Conservation (phyloP, 495 filamentous ascomycete species). For the Amniculicola lignicola region DNA sequence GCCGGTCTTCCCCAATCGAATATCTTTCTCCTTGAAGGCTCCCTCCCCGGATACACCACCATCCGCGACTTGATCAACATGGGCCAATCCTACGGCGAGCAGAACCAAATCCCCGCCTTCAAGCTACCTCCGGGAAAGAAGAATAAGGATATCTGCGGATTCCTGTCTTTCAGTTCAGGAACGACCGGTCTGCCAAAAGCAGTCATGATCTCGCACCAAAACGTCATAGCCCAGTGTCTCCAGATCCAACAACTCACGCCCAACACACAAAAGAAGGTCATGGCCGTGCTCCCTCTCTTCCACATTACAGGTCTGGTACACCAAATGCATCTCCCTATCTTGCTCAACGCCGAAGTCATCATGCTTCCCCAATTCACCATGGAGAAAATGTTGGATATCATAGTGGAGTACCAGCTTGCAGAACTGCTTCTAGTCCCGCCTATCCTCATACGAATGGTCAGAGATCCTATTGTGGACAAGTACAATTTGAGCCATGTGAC, state of each 20-base stretch:
- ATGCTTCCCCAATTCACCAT: constrained; percentile 57
- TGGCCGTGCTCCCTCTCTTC: constrained; percentile 61
- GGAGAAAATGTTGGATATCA: constrained; percentile 47
- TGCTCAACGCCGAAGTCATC: constrained; percentile 25
- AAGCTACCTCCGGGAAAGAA: constrained; percentile 49
- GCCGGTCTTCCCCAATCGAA: constrained; percentile 51
- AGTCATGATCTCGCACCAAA: constrained; percentile 62
- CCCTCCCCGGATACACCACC: constrained; percentile 47
- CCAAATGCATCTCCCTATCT: constrained; percentile 53
- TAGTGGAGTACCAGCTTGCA: constrained; percentile 54
- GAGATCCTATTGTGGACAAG: constrained; percentile 58
- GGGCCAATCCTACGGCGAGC: constrained; percentile 42
- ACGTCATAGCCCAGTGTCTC: constrained; percentile 60
- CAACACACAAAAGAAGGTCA: constrained; percentile 46
- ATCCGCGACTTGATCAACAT: constrained; percentile 50
- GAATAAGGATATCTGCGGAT: constrained; percentile 55
- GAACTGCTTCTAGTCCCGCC: constrained; percentile 61
- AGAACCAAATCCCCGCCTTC: constrained; percentile 44
- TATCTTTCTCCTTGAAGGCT: constrained; percentile 56
- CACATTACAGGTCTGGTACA: constrained; percentile 60
- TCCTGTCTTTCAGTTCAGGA: constrained; percentile 45
- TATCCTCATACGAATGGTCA: constrained; percentile 64
- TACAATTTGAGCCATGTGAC: constrained; percentile 57
- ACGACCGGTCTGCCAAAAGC: constrained; percentile 54
- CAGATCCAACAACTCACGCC: constrained; percentile 53